A percentile compares a stretch with the other conserved stretches of the same genome.
Conservation (phyloP, 345 rosid species). For the Toxicodendron radicans region DNA sequence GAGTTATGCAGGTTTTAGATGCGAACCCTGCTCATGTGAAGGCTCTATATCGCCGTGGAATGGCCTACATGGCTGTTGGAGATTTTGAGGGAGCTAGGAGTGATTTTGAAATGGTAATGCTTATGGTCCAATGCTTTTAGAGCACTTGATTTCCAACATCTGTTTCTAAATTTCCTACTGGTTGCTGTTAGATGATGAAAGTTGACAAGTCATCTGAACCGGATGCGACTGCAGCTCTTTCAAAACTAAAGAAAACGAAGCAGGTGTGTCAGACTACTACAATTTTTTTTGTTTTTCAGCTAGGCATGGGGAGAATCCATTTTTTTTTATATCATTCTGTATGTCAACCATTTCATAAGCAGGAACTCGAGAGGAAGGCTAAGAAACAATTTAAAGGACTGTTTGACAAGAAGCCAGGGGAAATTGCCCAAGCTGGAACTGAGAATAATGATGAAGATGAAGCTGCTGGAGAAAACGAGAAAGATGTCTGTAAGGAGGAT, state of each 20-base stretch:
- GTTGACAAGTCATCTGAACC: slow-evolving; percentile 55
- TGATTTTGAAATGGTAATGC: slow-evolving; percentile 62
- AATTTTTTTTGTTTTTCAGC: background rate
- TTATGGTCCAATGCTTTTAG: background rate
- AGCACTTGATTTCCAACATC: background rate
- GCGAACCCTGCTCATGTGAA: slow-evolving; percentile 81
- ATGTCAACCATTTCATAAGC: slow-evolving; percentile 16
- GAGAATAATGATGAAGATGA: slow-evolving; percentile 27
- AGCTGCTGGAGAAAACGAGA: slow-evolving; percentile 19
- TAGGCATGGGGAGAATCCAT: background rate
- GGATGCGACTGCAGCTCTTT: slow-evolving; percentile 70
- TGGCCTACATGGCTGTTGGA: slow-evolving; percentile 82
- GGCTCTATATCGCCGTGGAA: slow-evolving; percentile 92
- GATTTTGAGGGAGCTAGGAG: slow-evolving; percentile 83
- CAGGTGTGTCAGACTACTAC: slow-evolving; percentile 47
- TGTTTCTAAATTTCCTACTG: slow-evolving; percentile 20
- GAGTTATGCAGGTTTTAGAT: slow-evolving; percentile 67
- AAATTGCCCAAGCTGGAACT: slow-evolving; percentile 52
- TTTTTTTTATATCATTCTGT: background rate
- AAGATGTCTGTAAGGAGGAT: slow-evolving; percentile 15
- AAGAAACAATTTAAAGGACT: slow-evolving; percentile 90
- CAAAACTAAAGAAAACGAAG: slow-evolving; percentile 75
- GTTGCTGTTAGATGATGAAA: slow-evolving; percentile 52
- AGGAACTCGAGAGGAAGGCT: slow-evolving; percentile 79
- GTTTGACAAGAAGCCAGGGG: slow-evolving; percentile 95